These are phyloP conservation scores for Trichoderma orchidacearum DNA, from an alignment of 495 filamentous ascomycete species.

Conservation along the genomic window DNA sequence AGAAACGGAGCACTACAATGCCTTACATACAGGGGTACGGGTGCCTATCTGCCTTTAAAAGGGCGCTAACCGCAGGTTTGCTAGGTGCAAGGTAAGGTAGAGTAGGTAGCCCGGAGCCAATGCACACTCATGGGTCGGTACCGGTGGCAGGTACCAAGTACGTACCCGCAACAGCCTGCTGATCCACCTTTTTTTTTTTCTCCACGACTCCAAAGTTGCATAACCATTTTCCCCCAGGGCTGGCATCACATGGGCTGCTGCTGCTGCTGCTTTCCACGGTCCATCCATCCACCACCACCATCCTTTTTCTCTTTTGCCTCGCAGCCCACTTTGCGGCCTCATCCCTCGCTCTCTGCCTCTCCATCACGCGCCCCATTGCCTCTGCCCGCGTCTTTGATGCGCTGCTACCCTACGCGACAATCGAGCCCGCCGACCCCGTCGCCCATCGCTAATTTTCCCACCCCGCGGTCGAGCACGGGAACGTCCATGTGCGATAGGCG, in stretches of 20 bases:
- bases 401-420: neutral
- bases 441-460: neutral
- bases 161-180: neutral
- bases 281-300: too few species aligned
- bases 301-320: too few species aligned
- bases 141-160: neutral
- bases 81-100: too few species aligned
- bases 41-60: too few species aligned
- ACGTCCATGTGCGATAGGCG: neutral
- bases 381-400: neutral
- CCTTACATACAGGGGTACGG: too few species aligned
- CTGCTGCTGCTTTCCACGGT: neutral
- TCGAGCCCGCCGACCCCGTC: neutral
- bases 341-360: neutral
- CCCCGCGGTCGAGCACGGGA: neutral
- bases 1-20: too few species aligned
- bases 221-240: neutral
- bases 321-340: neutral
- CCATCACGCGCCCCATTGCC: neutral
- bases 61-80: too few species aligned
- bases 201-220: slow-evolving; percentile 1
- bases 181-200: slow-evolving; percentile 1
- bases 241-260: neutral
- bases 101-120: too few species aligned
- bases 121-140: too few species aligned